phyloP scores from a whole-genome alignment of 2,329 filamentous ascomycete species.

The Hypoxylon sp. region DNA sequence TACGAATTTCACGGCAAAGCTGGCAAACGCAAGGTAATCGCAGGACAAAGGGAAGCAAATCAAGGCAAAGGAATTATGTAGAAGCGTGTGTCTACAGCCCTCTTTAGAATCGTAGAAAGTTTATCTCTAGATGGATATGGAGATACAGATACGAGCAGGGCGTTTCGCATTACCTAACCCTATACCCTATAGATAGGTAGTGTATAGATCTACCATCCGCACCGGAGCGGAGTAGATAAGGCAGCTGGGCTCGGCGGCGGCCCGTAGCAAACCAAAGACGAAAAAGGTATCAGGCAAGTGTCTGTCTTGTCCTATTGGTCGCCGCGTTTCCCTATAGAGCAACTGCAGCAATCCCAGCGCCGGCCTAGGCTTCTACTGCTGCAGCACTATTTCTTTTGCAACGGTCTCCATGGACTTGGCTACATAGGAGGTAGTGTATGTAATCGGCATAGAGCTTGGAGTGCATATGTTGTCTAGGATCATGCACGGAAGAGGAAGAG shows the following conservation, averaged over 20 bases:
- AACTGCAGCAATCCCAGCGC: conserved; percentile 13
- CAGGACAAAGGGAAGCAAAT: background rate
- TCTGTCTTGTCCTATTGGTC: conserved; percentile 19
- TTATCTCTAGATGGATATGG: background rate
- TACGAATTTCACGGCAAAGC: conserved; percentile 3
- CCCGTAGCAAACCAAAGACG: conserved; percentile 30
- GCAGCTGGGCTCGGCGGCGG: conserved; percentile 18
- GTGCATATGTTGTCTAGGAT: conserved; percentile 17
- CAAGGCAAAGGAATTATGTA: background rate
- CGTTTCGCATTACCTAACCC: conserved; percentile 16
- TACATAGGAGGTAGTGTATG: conserved; percentile 1
- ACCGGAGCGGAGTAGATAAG: conserved; percentile 40
- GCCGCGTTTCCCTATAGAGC: conserved; percentile 14
- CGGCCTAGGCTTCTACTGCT: conserved; percentile 5
- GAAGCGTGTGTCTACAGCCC: background rate
- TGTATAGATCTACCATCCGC: conserved; percentile 7
- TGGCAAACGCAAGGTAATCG: conserved; percentile 3
- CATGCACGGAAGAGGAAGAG: background rate
- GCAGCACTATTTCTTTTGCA: conserved; percentile 1
- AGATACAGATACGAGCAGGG: background rate
- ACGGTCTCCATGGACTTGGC: conserved; percentile 3
- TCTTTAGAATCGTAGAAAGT: background rate
- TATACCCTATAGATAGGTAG: conserved; percentile 1
- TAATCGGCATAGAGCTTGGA: conserved; percentile 18
- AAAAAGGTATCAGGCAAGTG: conserved; percentile 12